phyloP scores from a whole-genome alignment of 495 filamentous ascomycete genomes.

The Aspergillus mulundensis region DNA sequence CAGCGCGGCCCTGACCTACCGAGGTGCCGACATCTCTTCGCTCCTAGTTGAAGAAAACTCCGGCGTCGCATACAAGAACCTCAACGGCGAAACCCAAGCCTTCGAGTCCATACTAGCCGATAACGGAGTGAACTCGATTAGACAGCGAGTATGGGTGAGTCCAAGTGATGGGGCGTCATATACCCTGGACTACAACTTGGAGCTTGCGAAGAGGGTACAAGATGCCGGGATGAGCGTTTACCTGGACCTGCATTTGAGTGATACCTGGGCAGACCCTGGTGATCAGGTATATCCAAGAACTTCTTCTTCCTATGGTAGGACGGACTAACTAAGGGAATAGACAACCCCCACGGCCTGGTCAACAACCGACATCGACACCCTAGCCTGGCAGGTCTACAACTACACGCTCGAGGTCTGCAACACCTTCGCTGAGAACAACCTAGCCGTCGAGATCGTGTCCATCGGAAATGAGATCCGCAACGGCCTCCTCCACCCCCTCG shows the following conservation, averaged over 20 bases:
- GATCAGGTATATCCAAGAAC: conserved; percentile 35
- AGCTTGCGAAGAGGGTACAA: conserved; percentile 60
- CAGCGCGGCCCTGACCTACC: conserved; percentile 52
- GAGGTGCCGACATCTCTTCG: conserved; percentile 72
- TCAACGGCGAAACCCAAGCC: conserved; percentile 45
- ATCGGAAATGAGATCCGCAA: conserved; percentile 67
- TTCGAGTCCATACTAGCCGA: conserved; percentile 61
- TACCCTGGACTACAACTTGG: conserved; percentile 66
- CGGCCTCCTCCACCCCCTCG: conserved; percentile 63
- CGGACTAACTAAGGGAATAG: conserved; percentile 15
- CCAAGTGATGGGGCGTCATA: conserved; percentile 60
- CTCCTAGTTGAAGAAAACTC: conserved; percentile 59
- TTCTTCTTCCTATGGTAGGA: neutral
- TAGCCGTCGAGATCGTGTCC: conserved; percentile 59
- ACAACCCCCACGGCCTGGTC: conserved; percentile 59
- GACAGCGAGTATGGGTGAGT: conserved; percentile 72
- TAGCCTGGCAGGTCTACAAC: conserved; percentile 60
- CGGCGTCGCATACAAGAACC: conserved; percentile 57
- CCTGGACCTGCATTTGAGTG: conserved; percentile 66
- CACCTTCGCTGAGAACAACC: conserved; percentile 48
- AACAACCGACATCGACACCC: conserved; percentile 49
- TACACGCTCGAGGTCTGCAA: conserved; percentile 61
- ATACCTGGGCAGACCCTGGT: conserved; percentile 57
- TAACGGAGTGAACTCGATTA: conserved; percentile 65
- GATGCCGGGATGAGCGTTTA: conserved; percentile 62